Evolutionary conservation across 176 grass and related monocot genomes (phyloP).

Genomic region (Aegilops bicornis): DNA sequence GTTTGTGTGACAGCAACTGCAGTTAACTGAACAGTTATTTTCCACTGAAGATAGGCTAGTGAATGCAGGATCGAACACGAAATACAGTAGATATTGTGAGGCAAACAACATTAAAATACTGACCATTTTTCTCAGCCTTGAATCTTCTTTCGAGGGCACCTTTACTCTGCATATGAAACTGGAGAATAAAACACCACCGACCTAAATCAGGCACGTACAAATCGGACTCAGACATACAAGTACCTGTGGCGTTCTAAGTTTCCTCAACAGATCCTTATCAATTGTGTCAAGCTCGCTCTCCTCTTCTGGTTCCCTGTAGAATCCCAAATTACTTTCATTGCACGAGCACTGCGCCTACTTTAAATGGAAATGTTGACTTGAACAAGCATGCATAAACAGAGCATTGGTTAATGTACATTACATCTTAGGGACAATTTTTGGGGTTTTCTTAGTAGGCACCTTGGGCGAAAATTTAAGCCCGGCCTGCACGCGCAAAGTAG

Average conservation of each 20-base stretch:
- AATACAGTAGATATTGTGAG: neutral
- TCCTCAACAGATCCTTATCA: conserved; percentile 36
- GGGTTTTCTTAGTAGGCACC: conserved; percentile 9
- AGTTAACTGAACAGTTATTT: neutral
- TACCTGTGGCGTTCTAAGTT: conserved; percentile 33
- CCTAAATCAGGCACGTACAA: conserved; percentile 14
- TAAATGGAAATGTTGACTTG: neutral
- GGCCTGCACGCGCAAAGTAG: neutral
- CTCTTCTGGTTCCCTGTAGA: conserved; percentile 41
- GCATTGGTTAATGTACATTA: neutral
- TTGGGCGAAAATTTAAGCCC: conserved; percentile 34
- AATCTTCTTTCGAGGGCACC: conserved; percentile 3
- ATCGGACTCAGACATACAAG: neutral
- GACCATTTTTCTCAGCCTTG: conserved; percentile 41
- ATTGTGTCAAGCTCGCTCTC: conserved; percentile 27
- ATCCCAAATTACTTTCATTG: conserved; percentile 12
- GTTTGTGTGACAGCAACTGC: neutral
- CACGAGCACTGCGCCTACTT: neutral
- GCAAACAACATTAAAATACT: neutral
- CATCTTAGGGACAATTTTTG: conserved; percentile 19
- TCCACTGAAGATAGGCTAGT: neutral
- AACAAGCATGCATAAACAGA: conserved; percentile 6
- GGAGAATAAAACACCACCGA: neutral
- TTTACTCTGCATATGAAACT: conserved; percentile 27
- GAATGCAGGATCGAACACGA: neutral